Conservation (phyloP, 345 rosid species). For the Lepidium didymum region DNA sequence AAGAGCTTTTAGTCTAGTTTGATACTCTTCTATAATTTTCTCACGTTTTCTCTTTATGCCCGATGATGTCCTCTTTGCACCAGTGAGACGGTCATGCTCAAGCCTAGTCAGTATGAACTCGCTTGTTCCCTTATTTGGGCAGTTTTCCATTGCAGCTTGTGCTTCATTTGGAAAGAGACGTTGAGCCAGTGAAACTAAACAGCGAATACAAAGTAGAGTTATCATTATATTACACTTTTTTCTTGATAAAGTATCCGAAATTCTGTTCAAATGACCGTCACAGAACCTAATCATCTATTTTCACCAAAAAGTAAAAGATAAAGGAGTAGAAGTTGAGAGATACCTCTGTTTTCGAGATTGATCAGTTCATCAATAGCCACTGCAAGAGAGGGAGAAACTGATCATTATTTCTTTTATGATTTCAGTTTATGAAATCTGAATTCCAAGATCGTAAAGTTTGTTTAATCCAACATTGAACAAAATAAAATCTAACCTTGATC, state of each 20-base stretch:
- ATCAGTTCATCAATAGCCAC: constrained; percentile 56
- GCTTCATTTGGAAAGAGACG: constrained; percentile 80
- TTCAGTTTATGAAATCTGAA: too few species aligned
- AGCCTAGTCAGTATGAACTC: constrained; percentile 43
- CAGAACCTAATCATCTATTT: background rate
- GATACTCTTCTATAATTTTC: constrained; percentile 73
- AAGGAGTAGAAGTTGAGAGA: too few species aligned
- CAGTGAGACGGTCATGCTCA: constrained; percentile 11
- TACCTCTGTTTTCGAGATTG: constrained; percentile 85
- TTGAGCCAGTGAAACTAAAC: constrained; percentile 67
- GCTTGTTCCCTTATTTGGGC: constrained; percentile 58
- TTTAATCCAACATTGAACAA: too few species aligned
- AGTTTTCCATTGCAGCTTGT: constrained; percentile 56
- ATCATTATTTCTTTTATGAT: too few species aligned
- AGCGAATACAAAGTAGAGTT: background rate
- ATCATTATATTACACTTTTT: too few species aligned
- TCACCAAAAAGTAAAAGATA: background rate
- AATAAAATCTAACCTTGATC: too few species aligned
- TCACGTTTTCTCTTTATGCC: constrained; percentile 53
- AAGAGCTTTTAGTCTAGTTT: too few species aligned
- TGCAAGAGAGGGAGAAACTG: constrained; percentile 53
- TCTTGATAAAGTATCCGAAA: too few species aligned
- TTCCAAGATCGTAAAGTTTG: too few species aligned
- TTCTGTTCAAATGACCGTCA: too few species aligned
- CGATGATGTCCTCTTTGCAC: constrained; percentile 36